Percentiles rank a stretch among this genome's conserved stretches.
phyloP scores from a whole-genome alignment of 352 stramenopile species.

The Pythium pyrilobum region DNA sequence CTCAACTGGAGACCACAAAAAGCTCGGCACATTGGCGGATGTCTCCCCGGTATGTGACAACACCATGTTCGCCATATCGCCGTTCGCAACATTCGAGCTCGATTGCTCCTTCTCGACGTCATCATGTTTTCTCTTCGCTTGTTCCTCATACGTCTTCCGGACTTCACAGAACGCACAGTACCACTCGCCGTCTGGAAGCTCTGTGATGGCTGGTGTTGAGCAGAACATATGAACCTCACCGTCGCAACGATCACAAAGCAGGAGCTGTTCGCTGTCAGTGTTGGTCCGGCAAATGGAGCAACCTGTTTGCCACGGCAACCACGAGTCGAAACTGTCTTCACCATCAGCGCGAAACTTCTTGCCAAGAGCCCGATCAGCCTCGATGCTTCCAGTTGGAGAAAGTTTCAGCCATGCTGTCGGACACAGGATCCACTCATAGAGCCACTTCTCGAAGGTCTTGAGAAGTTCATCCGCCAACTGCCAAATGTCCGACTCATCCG shows the following conservation, averaged over 20 bases:
- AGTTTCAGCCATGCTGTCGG: slow-evolving; percentile 81
- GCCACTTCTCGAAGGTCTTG: slow-evolving; percentile 81
- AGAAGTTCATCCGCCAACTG: slow-evolving; percentile 59
- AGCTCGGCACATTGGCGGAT: slow-evolving; percentile 33
- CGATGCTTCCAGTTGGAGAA: slow-evolving; percentile 32
- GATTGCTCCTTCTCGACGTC: neutral
- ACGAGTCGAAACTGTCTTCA: slow-evolving; percentile 64
- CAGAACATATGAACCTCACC: slow-evolving; percentile 86
- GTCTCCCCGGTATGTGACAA: no score
- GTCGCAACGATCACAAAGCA: slow-evolving; percentile 86
- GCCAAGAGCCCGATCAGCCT: slow-evolving; percentile 40
- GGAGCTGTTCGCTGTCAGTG: slow-evolving; percentile 65
- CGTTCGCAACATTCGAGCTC: neutral
- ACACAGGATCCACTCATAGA: slow-evolving; percentile 82
- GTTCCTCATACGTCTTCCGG: slow-evolving; percentile 33
- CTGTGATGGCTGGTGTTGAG: slow-evolving; percentile 57
- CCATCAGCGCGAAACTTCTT: slow-evolving; percentile 60
- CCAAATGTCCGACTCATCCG: slow-evolving; percentile 78
- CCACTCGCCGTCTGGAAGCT: slow-evolving; percentile 77
- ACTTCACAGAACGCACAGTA: slow-evolving; percentile 70
- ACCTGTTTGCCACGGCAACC: slow-evolving; percentile 71
- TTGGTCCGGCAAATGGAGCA: slow-evolving; percentile 77
- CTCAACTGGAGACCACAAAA: slow-evolving; percentile 40
- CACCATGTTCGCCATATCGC: no score
- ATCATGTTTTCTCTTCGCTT: slow-evolving; percentile 4